Evolutionary conservation across 1,284 basidiomycete species (phyloP), one percentile per base, ranked within the genome.

Genomic region (Salmacisia buchloeana): DNA sequence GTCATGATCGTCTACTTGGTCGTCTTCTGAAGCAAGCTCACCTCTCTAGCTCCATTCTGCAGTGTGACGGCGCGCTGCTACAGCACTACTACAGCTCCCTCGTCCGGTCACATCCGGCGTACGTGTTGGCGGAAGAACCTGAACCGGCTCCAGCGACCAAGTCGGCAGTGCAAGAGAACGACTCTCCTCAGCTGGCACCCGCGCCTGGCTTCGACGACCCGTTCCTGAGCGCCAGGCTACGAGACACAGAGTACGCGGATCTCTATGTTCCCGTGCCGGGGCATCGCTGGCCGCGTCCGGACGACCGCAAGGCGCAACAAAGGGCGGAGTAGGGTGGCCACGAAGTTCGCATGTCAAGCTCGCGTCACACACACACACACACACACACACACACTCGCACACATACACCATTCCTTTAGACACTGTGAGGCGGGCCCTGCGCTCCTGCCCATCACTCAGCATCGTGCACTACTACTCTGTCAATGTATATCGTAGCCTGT

Each of bases 71-170:
- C 21, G 61, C 69, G 1, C 65, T 76, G 29, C 62, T 79, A 58
- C 76, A 79, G 63, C 76, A 78, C 38, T 79, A 79, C 63, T 79
- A 79, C 60, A 61, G 68, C 12, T 75, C 74, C 2, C 63, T 79
- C 31, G 77, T 78, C 10, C 58, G 72, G 4, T 70, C 68, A 45
- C 77, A 79, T 45, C 62, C 64, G 4, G 62, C 61, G n/a, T 73
- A 68, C 45, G 45, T 38, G 3, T 60, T 71, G 2, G 63, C 68
- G 3, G 41, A 61, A 18, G 38, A 54, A 7, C 29, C 49, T 3
- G 12, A 33, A 31, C 18, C 23, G 27, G 29, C 15, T 43, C 39
- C 39, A 43, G 18, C 39, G 23, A 43, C 39, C 18, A 43, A 15
- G 3, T 43, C 39, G 23, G 39, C 39, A 43, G 18, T 15, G 18